phyloP scores from a whole-genome alignment of 2,329 filamentous ascomycete genomes.

The Ophioceras dolichostomum region DNA sequence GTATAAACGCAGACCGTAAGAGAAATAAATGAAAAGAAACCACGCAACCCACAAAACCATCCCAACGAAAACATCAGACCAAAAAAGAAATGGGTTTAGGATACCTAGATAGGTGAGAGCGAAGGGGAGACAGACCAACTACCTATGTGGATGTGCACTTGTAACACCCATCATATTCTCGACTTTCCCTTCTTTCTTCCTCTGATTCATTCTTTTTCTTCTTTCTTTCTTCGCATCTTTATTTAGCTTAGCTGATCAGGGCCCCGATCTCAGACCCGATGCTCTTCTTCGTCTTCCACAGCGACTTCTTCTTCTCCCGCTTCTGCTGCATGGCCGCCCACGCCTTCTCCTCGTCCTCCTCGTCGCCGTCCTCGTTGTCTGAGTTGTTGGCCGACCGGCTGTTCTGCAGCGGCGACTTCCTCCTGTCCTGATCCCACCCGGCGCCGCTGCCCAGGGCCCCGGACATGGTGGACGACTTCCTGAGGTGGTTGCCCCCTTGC shows the following conservation, averaged over 20 bases:
- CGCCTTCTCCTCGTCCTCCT: constrained; percentile 54
- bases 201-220: no score
- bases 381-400: constrained; percentile 25
- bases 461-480: constrained; percentile 30
- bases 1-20: no score
- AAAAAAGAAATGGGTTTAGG: no score
- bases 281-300: constrained; percentile 51
- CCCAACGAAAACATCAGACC: no score
- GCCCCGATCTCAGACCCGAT: constrained; percentile 33
- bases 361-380: constrained; percentile 38
- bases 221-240: no score
- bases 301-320: constrained; percentile 53
- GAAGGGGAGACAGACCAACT: no score
- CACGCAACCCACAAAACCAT: no score
- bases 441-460: constrained; percentile 18
- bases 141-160: no score
- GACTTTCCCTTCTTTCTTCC: no score
- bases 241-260: constrained; percentile 25
- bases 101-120: no score
- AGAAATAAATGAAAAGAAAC: no score
- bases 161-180: no score
- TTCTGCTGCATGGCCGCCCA: constrained; percentile 62
- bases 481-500: constrained; percentile 11
- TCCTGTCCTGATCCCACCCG: constrained; percentile 15
- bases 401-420: constrained; percentile 20